Percentiles rank a stretch among this genome's conserved stretches.
Evolutionary conservation across 2,329 filamentous ascomycete genomes (phyloP).

Genomic region (Pseudogymnoascus sp.): DNA sequence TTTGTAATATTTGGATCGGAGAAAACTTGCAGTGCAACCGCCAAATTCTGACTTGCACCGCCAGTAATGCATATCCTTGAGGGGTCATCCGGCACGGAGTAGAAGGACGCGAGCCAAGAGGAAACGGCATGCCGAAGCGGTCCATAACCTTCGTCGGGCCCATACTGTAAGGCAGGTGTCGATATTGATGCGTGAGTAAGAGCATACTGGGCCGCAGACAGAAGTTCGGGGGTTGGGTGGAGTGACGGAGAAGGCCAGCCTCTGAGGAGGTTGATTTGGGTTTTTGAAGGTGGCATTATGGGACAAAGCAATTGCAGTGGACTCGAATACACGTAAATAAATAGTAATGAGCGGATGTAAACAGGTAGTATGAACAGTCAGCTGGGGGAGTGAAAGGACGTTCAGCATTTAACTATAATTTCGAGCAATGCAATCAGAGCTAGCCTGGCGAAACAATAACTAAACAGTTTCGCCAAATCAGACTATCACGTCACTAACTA

Average conservation of each 20-base stretch:
- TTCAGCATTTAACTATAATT: background rate
- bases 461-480: background rate
- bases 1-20: conserved; percentile 56
- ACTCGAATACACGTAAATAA: background rate
- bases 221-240: conserved; percentile 46
- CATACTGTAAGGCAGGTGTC: conserved; percentile 49
- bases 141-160: conserved; percentile 50
- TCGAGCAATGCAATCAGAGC: background rate
- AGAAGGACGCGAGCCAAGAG: conserved; percentile 52
- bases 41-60: conserved; percentile 58
- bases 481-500: background rate
- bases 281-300: background rate
- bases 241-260: conserved; percentile 32
- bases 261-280: conserved; percentile 25
- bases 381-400: background rate
- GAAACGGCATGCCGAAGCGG: conserved; percentile 47
- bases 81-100: conserved; percentile 32
- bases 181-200: conserved; percentile 41
- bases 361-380: background rate
- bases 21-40: conserved; percentile 53
- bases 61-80: conserved; percentile 55
- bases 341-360: background rate
- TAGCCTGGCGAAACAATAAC: background rate
- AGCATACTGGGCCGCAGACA: conserved; percentile 41
- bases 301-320: background rate